Base-by-base conservation (phyloP, 179 eudicot species). In the Spinacia oleracea region DNA sequence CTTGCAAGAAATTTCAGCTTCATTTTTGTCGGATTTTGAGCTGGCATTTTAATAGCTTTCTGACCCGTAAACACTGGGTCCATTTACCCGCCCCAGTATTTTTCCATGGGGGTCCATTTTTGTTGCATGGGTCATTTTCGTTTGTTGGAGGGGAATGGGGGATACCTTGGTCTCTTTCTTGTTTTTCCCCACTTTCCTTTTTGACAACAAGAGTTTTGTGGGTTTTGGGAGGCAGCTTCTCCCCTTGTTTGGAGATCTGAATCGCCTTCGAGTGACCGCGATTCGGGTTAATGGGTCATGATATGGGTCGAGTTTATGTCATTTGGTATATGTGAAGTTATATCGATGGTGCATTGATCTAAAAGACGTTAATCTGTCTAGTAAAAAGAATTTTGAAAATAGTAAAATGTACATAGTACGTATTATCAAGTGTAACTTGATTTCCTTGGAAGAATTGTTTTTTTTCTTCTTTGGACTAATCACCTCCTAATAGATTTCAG, bases 21-120 rank as follows among this genome's bases (percentile, higher is more conserved):
- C 15, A 31, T 11, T 73, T 82, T 77, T 58, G 81, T 82, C 81
- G 78, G 75, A 58, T 72, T 65, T 75, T 9, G 59, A 72, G 64
- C 48, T 72, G 60, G 27, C 74, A 72, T 9, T 23, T 9, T 56
- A 16, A 5, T 0, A 65, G 16, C 43, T 34, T 65, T 65, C 9
- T 34, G 70, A 66, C 70, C 70, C 81, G 74, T 74, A 27, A 78
- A 81, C 81, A 72, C 65, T 76, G 76, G 53, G 63, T 53, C 59
- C 46, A 55, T n/a, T 27, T 14, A 76, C 77, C 80, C 74, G 81
- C 45, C 71, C 81, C 78, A 7, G 46, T 3, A 34, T 5, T 70
- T 70, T 27, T 70, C 12, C 15, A 43, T 23, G 35, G 35, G 21
- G 56, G 62, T 31, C 46, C 38, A n/a, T 10, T 9, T 48, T 15